phyloP scores from a whole-genome alignment of 495 filamentous ascomycete genomes.

The Letharia lupina region DNA sequence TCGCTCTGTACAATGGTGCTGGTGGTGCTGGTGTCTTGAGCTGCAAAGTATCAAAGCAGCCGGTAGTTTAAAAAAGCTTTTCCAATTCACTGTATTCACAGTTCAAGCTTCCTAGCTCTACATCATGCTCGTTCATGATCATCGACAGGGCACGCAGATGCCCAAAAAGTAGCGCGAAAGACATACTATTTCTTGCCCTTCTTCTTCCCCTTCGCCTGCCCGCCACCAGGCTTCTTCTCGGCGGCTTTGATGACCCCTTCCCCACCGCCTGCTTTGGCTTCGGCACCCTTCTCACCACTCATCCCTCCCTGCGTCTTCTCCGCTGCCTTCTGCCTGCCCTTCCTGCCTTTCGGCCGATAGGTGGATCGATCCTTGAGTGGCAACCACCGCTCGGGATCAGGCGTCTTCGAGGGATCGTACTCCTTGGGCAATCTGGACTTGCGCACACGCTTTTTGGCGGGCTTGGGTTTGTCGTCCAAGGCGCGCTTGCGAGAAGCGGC shows the following conservation, averaged over 20 bases:
- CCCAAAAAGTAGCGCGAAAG: not conserved
- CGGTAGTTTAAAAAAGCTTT: not conserved
- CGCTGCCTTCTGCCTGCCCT: conserved; percentile 71
- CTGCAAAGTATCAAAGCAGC: not conserved
- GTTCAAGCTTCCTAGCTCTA: not conserved
- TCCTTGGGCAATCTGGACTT: conserved; percentile 69
- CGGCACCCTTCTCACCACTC: conserved; percentile 59
- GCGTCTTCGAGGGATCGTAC: conserved; percentile 62
- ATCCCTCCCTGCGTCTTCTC: conserved; percentile 80
- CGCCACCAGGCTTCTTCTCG: conserved; percentile 33
- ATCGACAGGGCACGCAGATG: not conserved
- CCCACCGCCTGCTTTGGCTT: conserved; percentile 52
- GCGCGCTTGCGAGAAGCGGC: conserved; percentile 48
- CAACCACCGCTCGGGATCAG: conserved; percentile 88
- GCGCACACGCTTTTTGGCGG: conserved; percentile 54
- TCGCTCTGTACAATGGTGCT: not conserved
- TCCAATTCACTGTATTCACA: not conserved
- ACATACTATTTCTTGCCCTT: conserved; percentile 65
- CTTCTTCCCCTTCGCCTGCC: conserved; percentile 53
- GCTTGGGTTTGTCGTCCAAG: conserved; percentile 40
- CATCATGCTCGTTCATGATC: not conserved
- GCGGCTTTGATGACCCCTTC: conserved; percentile 33
- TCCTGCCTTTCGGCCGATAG: conserved; percentile 84
- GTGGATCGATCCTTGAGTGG: conserved; percentile 79
- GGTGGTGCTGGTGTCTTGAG: not conserved